Percentiles rank a stretch among this genome's conserved stretches.
phyloP scores from a whole-genome alignment of 257 asterid genomes.

The Solanum ahanhuiri region DNA sequence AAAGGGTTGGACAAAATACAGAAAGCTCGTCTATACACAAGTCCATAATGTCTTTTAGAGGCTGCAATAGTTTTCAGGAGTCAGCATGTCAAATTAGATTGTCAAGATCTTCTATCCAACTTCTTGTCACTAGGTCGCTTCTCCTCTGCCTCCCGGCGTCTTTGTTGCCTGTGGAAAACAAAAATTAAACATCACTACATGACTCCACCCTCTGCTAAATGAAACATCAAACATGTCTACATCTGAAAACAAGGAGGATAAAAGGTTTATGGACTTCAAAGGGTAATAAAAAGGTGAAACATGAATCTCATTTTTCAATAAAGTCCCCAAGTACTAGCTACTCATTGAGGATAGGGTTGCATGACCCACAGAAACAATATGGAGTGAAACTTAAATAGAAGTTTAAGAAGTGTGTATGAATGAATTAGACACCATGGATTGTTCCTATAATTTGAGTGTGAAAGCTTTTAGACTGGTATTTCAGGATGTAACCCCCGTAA shows the following conservation, averaged over 20 bases:
- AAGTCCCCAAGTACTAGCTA: neutral
- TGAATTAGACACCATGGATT: neutral
- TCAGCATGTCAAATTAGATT: neutral
- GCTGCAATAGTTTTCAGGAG: neutral
- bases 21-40: neutral
- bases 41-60: neutral
- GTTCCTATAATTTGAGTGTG: neutral
- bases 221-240: neutral
- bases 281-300: neutral
- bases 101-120: constrained; percentile 31
- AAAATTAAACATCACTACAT: neutral
- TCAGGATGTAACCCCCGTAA: neutral
- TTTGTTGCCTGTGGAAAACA: constrained; percentile 23
- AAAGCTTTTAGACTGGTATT: neutral
- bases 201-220: neutral
- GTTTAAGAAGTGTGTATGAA: neutral
- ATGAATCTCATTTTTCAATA: neutral
- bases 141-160: constrained; percentile 31
- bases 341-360: neutral
- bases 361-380: neutral
- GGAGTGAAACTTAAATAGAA: neutral
- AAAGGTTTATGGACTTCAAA: neutral
- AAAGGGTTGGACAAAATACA: neutral
- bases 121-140: constrained; percentile 25
- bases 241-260: neutral